A percentile compares a stretch with the other conserved stretches of the same genome.
Evolutionary conservation across 2,329 filamentous ascomycete genomes (phyloP).

Genomic region (Decorospora gaudefroyi): DNA sequence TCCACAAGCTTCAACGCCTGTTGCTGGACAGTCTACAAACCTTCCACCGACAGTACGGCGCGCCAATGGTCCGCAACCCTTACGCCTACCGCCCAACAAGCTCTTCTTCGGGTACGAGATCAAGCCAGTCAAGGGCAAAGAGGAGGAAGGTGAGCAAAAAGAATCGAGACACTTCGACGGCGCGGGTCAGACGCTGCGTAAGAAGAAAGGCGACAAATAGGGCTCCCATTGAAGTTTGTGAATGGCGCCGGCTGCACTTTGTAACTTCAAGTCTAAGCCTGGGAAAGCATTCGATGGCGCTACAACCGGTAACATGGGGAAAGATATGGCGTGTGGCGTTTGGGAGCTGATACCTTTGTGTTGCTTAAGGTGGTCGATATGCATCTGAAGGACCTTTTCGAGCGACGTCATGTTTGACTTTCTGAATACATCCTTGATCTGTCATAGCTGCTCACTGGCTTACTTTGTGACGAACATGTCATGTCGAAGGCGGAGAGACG

Average conservation of each 20-base stretch:
- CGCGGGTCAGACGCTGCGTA: conserved; percentile 79
- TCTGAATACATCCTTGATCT: no score
- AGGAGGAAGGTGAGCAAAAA: conserved; percentile 64
- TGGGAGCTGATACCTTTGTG: conserved; percentile 10
- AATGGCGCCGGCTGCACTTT: neutral
- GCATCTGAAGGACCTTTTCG: no score
- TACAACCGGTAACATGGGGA: conserved; percentile 12
- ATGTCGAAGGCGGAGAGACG: no score
- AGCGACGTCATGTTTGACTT: neutral
- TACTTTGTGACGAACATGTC: no score
- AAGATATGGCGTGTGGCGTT: conserved; percentile 28
- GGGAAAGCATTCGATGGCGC: conserved; percentile 34
- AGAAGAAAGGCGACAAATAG: conserved; percentile 65
- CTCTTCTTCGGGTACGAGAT: conserved; percentile 96
- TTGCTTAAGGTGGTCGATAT: no score
- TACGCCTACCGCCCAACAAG: conserved; percentile 84
- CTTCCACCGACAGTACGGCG: conserved; percentile 52
- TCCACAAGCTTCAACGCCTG: conserved; percentile 64
- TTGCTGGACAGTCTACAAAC: conserved; percentile 59
- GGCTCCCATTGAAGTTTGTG: neutral
- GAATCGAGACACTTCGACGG: conserved; percentile 73
- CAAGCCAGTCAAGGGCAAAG: conserved; percentile 81
- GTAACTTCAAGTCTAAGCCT: neutral
- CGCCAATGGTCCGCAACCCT: conserved; percentile 80
- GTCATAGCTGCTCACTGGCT: no score